phyloP scores from a whole-genome alignment of 83 land plant genomes.

The Picea mariana region DNA sequence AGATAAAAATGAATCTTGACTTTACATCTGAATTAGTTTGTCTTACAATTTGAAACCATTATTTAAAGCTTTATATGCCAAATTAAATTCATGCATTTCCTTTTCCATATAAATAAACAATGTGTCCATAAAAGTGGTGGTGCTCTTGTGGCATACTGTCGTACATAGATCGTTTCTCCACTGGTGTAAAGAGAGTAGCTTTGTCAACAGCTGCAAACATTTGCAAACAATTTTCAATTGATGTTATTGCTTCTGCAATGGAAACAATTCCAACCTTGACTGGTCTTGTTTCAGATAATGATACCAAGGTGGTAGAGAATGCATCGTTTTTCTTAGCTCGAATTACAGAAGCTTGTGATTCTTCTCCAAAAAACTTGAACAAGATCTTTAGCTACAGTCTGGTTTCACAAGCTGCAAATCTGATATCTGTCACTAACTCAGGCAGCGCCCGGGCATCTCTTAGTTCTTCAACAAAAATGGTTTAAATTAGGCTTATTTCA shows the following conservation, averaged over 20 bases:
- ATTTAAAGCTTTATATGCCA: too few relatives aligned
- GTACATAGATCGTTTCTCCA: too few relatives aligned
- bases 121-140: too few relatives aligned
- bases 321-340: slow-evolving; percentile 51
- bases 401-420: slow-evolving; percentile 42
- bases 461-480: slow-evolving; percentile 52
- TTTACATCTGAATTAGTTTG: too few relatives aligned
- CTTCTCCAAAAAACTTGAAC: slow-evolving; percentile 44
- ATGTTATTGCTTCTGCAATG: slow-evolving; percentile 38
- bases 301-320: slow-evolving; percentile 53
- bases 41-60: too few relatives aligned
- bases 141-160: too few relatives aligned
- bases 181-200: slow-evolving; percentile 69
- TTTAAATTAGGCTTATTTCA: slow-evolving; percentile 41
- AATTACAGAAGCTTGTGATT: slow-evolving; percentile 46
- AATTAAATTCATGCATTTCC: too few relatives aligned
- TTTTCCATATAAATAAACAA: too few relatives aligned
- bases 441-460: slow-evolving; percentile 42
- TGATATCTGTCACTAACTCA: slow-evolving; percentile 40
- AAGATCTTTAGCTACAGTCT: slow-evolving; percentile 44
- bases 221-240: slow-evolving; percentile 48
- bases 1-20: too few relatives aligned
- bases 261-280: slow-evolving; percentile 52
- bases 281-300: slow-evolving; percentile 44
- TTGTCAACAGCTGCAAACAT: slow-evolving; percentile 59